Percentiles rank a stretch among this genome's conserved stretches.
Evolutionary conservation across 2,329 filamentous ascomycete genomes (phyloP).

Genomic region (Ramularia endophylla): DNA sequence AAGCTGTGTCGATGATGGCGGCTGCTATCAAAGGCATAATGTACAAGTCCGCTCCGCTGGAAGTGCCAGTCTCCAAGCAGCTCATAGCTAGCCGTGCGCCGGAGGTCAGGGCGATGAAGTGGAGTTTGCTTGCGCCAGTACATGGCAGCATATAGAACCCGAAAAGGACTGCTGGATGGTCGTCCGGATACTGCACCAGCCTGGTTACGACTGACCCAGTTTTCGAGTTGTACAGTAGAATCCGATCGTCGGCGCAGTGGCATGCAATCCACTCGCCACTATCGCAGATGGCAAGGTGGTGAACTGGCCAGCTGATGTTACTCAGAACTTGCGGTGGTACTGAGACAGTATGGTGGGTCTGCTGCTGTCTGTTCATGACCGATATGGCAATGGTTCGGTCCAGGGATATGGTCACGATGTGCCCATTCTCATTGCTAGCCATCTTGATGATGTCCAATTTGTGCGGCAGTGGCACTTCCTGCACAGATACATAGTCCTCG

Average conservation of each 20-base stretch:
- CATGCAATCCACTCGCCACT: slow-evolving; percentile 61
- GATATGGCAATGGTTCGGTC: slow-evolving; percentile 55
- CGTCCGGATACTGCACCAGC: slow-evolving; percentile 50
- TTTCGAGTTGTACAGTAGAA: slow-evolving; percentile 59
- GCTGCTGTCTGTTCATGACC: slow-evolving; percentile 16
- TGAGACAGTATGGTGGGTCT: slow-evolving; percentile 15
- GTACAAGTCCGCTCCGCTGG: slow-evolving; percentile 14
- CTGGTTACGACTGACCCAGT: slow-evolving; percentile 53
- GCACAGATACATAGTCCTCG: slow-evolving; percentile 52
- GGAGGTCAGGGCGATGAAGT: slow-evolving; percentile 56
- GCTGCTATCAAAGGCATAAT: slow-evolving; percentile 23
- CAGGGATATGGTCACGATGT: slow-evolving; percentile 63
- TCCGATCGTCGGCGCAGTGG: slow-evolving; percentile 51
- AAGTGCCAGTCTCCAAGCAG: slow-evolving; percentile 39
- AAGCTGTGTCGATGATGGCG: slow-evolving; percentile 12
- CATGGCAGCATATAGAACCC: slow-evolving; percentile 50
- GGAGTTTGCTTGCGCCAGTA: slow-evolving; percentile 27
- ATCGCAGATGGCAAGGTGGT: slow-evolving; percentile 60
- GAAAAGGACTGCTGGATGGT: slow-evolving; percentile 56
- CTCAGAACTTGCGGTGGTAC: slow-evolving; percentile 17
- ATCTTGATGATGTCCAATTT: slow-evolving; percentile 63
- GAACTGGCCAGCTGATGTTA: slow-evolving; percentile 28
- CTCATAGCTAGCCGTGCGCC: slow-evolving; percentile 60
- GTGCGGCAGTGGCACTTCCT: slow-evolving; percentile 58
- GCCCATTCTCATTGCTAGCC: slow-evolving; percentile 54